Percentiles rank a stretch among this genome's conserved stretches.
phyloP scores from a whole-genome alignment of 371 early-diverging fungal genomes.

The Apophysomyces variabilis region DNA sequence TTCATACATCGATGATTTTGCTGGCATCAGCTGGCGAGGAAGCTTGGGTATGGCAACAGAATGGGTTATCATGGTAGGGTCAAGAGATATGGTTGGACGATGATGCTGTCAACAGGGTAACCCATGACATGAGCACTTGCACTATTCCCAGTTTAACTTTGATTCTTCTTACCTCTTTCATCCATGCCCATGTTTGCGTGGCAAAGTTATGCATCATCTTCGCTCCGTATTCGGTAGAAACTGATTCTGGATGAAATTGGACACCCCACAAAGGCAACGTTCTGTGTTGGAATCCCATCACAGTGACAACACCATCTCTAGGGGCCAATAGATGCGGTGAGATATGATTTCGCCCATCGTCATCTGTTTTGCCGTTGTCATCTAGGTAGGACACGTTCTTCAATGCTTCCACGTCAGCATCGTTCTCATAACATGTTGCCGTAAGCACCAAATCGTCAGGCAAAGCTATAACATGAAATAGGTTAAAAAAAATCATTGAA shows the following conservation, averaged over 20 bases:
- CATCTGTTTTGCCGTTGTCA: conserved; percentile 22
- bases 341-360: conserved; percentile 27
- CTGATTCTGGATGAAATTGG: conserved; percentile 97
- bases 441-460: conserved; percentile 58
- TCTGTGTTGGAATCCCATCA: conserved; percentile 87
- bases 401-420: conserved; percentile 47
- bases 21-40: conserved; percentile 1
- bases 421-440: conserved; percentile 62
- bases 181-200: conserved; percentile 51
- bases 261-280: conserved; percentile 84
- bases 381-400: conserved; percentile 34
- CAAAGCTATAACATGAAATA: conserved; percentile 43
- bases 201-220: conserved; percentile 78
- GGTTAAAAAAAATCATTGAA: too few relatives aligned
- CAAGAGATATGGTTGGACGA: conserved; percentile 7
- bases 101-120: conserved; percentile 12
- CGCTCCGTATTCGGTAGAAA: conserved; percentile 81
- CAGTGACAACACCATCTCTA: conserved; percentile 28
- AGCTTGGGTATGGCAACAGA: conserved; percentile 19
- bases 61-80: conserved; percentile 6
- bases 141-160: background rate
- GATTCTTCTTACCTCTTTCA: conserved; percentile 23
- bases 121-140: too few relatives aligned
- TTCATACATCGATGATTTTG: conserved; percentile 8
- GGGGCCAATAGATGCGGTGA: conserved; percentile 22